Evolutionary conservation across 2,329 filamentous ascomycete species (phyloP).

Genomic region (Ascosphaera aggregata): DNA sequence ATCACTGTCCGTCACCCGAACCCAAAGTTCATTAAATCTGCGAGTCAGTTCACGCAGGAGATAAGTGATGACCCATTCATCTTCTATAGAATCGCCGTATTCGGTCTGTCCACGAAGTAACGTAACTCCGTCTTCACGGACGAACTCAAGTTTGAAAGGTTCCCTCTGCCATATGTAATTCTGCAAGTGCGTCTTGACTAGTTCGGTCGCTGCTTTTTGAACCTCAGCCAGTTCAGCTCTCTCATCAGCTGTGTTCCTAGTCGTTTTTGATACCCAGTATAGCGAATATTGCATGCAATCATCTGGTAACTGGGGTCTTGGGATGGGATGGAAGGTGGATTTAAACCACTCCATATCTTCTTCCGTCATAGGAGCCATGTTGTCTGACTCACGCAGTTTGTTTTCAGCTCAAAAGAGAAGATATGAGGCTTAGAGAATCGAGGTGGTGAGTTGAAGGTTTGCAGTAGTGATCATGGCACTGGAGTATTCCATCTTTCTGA

Average conservation of each 20-base stretch:
- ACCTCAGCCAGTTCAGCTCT: conserved; percentile 38
- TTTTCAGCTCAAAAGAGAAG: too few species aligned
- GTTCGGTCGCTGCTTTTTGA: conserved; percentile 40
- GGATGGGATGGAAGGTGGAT: conserved; percentile 40
- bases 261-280: conserved; percentile 39
- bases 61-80: conserved; percentile 94
- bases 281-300: conserved; percentile 73
- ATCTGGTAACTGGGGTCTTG: conserved; percentile 44
- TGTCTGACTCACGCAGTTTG: too few species aligned
- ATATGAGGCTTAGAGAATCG: too few species aligned
- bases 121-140: conserved; percentile 35
- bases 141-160: conserved; percentile 42
- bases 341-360: conserved; percentile 43
- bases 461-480: too few species aligned
- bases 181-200: conserved; percentile 43
- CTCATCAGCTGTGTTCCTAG: conserved; percentile 31
- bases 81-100: conserved; percentile 85
- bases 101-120: conserved; percentile 57
- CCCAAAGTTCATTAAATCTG: conserved; percentile 51
- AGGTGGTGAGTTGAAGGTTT: too few species aligned
- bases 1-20: conserved; percentile 63
- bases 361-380: conserved; percentile 21
- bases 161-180: conserved; percentile 95
- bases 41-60: conserved; percentile 61
- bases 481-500: too few species aligned